phyloP scores from a whole-genome alignment of 345 rosid species.

The Ailanthus altissimus region DNA sequence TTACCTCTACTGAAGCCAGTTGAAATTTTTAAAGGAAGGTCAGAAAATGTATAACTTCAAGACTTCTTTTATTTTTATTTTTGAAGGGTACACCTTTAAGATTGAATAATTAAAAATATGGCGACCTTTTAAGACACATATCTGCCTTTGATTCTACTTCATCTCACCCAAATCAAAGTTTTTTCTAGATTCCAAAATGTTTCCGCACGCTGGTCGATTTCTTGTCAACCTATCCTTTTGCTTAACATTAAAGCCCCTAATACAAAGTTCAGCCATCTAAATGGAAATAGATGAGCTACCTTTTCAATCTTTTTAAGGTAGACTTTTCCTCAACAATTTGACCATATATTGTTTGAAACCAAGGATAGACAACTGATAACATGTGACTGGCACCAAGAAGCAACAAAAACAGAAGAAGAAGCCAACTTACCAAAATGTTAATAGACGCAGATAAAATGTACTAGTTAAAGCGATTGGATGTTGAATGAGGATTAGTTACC shows the following conservation, averaged over 20 bases:
- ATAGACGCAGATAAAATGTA: background rate
- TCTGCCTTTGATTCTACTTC: background rate
- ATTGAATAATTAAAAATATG: background rate
- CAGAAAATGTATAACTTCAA: background rate
- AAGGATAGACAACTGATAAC: too few species aligned
- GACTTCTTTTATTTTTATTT: background rate
- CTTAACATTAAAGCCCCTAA: background rate
- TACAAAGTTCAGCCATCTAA: background rate
- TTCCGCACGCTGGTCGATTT: background rate
- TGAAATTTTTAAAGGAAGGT: background rate
- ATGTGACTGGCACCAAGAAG: background rate
- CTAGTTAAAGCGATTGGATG: conserved; percentile 2
- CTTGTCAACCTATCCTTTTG: background rate
- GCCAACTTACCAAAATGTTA: background rate
- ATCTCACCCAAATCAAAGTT: background rate
- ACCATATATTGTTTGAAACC: background rate
- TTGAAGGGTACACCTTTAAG: background rate
- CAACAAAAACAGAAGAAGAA: background rate
- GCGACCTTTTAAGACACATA: background rate
- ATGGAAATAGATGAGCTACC: background rate
- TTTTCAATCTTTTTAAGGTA: too few species aligned
- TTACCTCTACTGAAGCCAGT: background rate
- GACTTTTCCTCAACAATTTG: background rate
- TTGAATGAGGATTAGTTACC: conserved; percentile 30
- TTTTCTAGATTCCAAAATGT: background rate